A percentile compares a stretch with the other conserved stretches of the same genome.
These are phyloP conservation scores for Fraxinus angustifolia DNA, from an alignment of 305 asterid genomes.

Conservation along the genomic window DNA sequence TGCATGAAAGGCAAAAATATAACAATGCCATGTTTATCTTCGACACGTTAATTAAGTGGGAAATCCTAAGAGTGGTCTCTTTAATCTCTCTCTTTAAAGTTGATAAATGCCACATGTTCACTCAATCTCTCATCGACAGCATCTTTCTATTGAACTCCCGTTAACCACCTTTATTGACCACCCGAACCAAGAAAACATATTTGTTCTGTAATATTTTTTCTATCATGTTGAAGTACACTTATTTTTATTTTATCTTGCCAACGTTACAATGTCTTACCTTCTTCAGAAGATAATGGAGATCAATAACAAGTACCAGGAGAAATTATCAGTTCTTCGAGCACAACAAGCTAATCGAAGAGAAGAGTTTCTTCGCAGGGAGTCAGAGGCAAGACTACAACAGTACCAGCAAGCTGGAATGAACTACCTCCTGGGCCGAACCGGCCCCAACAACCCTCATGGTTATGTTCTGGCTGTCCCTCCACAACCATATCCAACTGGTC, in stretches of 20 bases:
- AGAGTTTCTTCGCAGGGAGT: slow-evolving; percentile 23
- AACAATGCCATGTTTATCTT: background rate
- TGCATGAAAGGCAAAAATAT: background rate
- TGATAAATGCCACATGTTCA: background rate
- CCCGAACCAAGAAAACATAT: background rate
- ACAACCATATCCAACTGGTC: background rate
- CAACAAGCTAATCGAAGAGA: slow-evolving; percentile 19
- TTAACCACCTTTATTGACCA: background rate
- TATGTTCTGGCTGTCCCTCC: background rate
- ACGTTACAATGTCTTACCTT: background rate
- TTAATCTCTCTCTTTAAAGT: background rate
- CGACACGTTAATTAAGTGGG: background rate
- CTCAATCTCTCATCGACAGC: background rate
- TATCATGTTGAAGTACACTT: background rate
- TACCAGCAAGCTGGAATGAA: slow-evolving; percentile 12
- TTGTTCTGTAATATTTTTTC: background rate
- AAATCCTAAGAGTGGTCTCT: background rate
- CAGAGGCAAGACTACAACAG: slow-evolving; percentile 16
- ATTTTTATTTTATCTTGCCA: background rate
- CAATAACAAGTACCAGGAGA: slow-evolving; percentile 20
- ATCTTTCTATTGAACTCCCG: background rate
- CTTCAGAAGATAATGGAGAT: slow-evolving; percentile 20
- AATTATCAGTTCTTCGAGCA: slow-evolving; percentile 18
- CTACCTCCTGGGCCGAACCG: background rate
- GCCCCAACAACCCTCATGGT: slow-evolving; percentile 1